Base-by-base conservation (phyloP, 495 filamentous ascomycete genomes). In the Neurospora sublineolata region DNA sequence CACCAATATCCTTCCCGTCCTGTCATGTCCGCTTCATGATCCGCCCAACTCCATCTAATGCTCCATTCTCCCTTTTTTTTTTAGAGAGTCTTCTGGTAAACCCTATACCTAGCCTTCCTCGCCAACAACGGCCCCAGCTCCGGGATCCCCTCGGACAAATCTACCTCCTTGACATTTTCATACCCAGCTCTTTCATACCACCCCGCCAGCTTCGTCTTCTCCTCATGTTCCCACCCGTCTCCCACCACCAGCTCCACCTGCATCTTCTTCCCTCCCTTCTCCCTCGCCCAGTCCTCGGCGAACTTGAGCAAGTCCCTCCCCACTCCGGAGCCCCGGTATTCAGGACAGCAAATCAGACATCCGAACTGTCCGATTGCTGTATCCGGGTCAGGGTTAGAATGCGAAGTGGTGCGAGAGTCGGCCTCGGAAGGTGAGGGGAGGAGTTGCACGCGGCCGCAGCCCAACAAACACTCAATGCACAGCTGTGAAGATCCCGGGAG, bases 181-280 rank as follows among this genome's bases (percentile, higher is more conserved):
- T 68, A 72, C 37, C 70, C 70, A 12, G 58, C 70, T 27, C 70
- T 72, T 8, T 68, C 70, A n/a, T 72, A 72, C 70, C 70, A 72
- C 11, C 7, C 9, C 1, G 60, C 70, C 37, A 72, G 16, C 37
- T 67, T 69, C 4, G 18, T 23, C 70, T 72, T 72, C 7, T 27
- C 27, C 10, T 37, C 44, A 20, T 72, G 70, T 4, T 72, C 36
- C 70, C 70, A 72, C 20, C 60, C 70, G 8, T 68, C 52, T 1
- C 58, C 37, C 4, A 33, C 27, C 30, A 72, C 27, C 37, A 72
- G 8, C 60, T 72, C 70, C 8, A 72, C 14, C 70, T 72, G 60
- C 70, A 72, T 72, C 70, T 37, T 37, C 18, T 23, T 52, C 38
- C 20, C 70, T 1, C 70, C 70, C 16, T 37, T 67, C 1, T 68